Percentiles rank a stretch among this genome's conserved stretches.
Conservation (phyloP, 805 yeast genomes). For the Wickerhamiella sergipiensis region DNA sequence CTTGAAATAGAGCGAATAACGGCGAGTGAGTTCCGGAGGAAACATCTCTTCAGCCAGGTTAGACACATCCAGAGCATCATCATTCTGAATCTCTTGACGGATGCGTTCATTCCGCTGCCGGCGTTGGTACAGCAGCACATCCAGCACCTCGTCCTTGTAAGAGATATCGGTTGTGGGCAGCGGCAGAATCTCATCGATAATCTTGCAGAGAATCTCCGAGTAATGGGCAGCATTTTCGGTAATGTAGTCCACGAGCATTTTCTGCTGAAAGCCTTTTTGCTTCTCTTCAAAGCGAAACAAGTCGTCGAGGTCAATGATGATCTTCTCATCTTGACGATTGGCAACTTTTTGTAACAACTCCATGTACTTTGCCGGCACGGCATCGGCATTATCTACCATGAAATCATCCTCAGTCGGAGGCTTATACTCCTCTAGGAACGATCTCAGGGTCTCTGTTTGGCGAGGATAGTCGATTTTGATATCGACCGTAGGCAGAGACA, state of each 20-base stretch:
- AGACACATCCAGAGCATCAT: conserved; percentile 22
- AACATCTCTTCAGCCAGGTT: conserved; percentile 32
- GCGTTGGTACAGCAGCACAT: conserved; percentile 85
- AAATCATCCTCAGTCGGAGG: conserved; percentile 2
- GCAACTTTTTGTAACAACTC: conserved; percentile 62
- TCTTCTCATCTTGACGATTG: conserved; percentile 59
- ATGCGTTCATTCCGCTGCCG: conserved; percentile 65
- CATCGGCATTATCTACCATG: conserved; percentile 15
- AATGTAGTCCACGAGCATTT: conserved; percentile 42
- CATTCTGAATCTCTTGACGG: conserved; percentile 45
- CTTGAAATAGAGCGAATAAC: conserved; percentile 75
- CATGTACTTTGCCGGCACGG: conserved; percentile 48
- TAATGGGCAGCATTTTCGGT: conserved; percentile 66
- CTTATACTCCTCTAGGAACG: conserved; percentile 52
- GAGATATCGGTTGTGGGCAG: conserved; percentile 67
- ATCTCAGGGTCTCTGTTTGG: conserved; percentile 41
- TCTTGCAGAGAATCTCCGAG: conserved; percentile 58
- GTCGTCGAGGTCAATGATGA: conserved; percentile 75
- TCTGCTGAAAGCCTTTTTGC: conserved; percentile 22
- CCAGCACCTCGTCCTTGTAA: conserved; percentile 80
- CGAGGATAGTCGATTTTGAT: conserved; percentile 61
- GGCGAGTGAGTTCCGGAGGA: conserved; percentile 75
- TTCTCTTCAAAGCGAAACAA: conserved; percentile 51
- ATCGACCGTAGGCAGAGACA: conserved; percentile 15
- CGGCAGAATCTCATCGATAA: conserved; percentile 75